Evolutionary conservation across 2,329 filamentous ascomycete species (phyloP).

Genomic region (Exophiala sp.): DNA sequence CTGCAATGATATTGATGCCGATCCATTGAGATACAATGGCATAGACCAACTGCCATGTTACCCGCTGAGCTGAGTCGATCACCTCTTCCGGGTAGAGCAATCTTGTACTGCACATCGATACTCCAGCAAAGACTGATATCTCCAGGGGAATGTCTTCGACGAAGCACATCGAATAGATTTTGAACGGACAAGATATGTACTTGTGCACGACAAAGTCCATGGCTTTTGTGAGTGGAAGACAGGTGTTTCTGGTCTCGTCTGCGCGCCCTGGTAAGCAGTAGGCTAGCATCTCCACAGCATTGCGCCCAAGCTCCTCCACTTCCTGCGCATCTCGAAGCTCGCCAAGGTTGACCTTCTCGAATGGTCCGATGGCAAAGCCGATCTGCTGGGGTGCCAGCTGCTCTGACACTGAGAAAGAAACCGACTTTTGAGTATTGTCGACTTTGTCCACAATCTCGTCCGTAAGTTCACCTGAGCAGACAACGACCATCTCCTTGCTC

Average conservation of each 20-base stretch:
- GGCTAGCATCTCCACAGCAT: slow-evolving; percentile 81
- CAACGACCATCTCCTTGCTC: slow-evolving; percentile 69
- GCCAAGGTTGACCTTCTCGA: slow-evolving; percentile 86
- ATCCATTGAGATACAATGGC: slow-evolving; percentile 90
- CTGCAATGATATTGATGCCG: slow-evolving; percentile 85
- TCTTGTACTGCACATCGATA: slow-evolving; percentile 83
- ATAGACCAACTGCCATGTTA: slow-evolving; percentile 75
- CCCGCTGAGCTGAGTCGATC: slow-evolving; percentile 78
- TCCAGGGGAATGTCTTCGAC: slow-evolving; percentile 82
- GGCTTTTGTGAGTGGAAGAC: slow-evolving; percentile 75
- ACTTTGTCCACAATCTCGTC: slow-evolving; percentile 76
- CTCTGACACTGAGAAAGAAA: slow-evolving; percentile 74
- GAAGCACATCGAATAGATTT: slow-evolving; percentile 89
- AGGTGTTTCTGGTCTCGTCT: slow-evolving; percentile 82
- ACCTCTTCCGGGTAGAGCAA: slow-evolving; percentile 81
- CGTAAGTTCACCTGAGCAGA: slow-evolving; percentile 84
- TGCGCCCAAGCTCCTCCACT: slow-evolving; percentile 83
- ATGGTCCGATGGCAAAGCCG: slow-evolving; percentile 90
- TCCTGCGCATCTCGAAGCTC: slow-evolving; percentile 87
- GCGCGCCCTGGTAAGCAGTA: slow-evolving; percentile 83
- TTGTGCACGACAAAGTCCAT: slow-evolving; percentile 88
- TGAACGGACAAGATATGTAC: slow-evolving; percentile 87
- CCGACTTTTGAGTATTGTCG: slow-evolving; percentile 79
- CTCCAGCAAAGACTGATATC: slow-evolving; percentile 71
- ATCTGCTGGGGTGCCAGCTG: slow-evolving; percentile 82